A percentile compares a stretch with the other conserved stretches of the same genome.
phyloP scores from a whole-genome alignment of 352 stramenopile species.

The Pythium scleroteichum region DNA sequence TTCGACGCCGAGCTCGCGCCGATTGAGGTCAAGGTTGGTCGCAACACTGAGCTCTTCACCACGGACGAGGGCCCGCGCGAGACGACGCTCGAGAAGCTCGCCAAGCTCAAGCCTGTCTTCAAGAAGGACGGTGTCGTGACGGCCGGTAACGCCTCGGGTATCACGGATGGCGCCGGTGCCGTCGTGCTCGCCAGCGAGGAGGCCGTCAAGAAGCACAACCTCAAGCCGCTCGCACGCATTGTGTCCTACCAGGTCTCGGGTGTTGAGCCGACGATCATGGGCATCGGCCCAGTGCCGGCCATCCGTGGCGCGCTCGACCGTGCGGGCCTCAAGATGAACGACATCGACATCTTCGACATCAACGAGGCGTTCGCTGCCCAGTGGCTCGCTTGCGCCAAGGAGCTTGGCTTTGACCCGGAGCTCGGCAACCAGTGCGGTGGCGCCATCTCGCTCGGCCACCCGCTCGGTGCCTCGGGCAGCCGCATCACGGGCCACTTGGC shows the following conservation, averaged over 20 bases:
- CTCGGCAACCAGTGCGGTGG: slow-evolving; percentile 95
- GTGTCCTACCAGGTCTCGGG: slow-evolving; percentile 92
- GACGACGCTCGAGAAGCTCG: slow-evolving; percentile 84
- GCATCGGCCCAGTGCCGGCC: slow-evolving; percentile 95
- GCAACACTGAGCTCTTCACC: slow-evolving; percentile 84
- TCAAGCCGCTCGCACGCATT: slow-evolving; percentile 93
- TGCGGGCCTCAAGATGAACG: slow-evolving; percentile 86
- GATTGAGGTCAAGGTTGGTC: slow-evolving; percentile 89
- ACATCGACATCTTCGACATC: slow-evolving; percentile 98
- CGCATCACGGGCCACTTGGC: slow-evolving; percentile 91
- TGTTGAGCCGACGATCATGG: slow-evolving; percentile 97
- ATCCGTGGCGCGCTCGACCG: slow-evolving; percentile 92
- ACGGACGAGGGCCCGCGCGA: slow-evolving; percentile 79
- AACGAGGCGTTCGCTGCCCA: slow-evolving; percentile 99
- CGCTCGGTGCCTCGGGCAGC: slow-evolving; percentile 93
- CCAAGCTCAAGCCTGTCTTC: slow-evolving; percentile 95
- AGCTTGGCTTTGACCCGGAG: slow-evolving; percentile 93
- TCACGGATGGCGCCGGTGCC: slow-evolving; percentile 95
- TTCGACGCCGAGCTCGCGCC: slow-evolving; percentile 96
- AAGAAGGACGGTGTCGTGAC: slow-evolving; percentile 98
- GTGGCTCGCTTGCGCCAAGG: slow-evolving; percentile 96
- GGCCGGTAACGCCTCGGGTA: slow-evolving; percentile 95
- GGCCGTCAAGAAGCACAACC: slow-evolving; percentile 90
- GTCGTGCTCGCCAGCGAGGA: slow-evolving; percentile 95
- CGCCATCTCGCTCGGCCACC: slow-evolving; percentile 97